phyloP scores from a whole-genome alignment of 352 stramenopile genomes.

The Phytophthora cactorum region DNA sequence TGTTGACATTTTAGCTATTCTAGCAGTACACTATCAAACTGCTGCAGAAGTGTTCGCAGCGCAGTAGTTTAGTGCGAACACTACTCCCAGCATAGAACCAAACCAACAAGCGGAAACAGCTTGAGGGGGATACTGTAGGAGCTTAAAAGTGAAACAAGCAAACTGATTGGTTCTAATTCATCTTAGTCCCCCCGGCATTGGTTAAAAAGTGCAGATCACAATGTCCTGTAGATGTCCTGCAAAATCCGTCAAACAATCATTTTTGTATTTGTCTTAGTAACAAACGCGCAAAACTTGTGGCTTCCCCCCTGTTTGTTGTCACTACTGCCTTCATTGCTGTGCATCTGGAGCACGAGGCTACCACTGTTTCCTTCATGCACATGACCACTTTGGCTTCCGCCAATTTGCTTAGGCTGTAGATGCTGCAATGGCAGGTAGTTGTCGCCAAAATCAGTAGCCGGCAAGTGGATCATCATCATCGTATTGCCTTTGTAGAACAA shows the following conservation, averaged over 20 bases:
- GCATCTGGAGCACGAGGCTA: conserved; percentile 37
- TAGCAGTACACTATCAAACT: too few species aligned
- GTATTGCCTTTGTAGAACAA: conserved; percentile 38
- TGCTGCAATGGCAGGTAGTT: conserved; percentile 46
- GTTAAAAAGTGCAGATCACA: too few species aligned
- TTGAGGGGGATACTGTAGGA: too few species aligned
- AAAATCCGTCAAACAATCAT: not conserved
- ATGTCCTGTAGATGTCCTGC: too few species aligned
- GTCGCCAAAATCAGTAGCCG: conserved; percentile 27
- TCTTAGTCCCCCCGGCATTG: too few species aligned
- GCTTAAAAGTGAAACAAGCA: too few species aligned
- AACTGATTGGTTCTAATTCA: too few species aligned
- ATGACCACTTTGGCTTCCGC: conserved; percentile 38
- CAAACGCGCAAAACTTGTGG: conserved; percentile 64
- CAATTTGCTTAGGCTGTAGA: conserved; percentile 38
- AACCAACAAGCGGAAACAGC: too few species aligned
- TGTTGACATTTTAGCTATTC: too few species aligned
- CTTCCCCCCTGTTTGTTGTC: conserved; percentile 23
- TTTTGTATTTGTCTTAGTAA: conserved; percentile 67
- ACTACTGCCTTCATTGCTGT: conserved; percentile 34
- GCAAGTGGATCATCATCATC: conserved; percentile 42
- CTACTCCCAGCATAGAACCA: too few species aligned
- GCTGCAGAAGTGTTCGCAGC: too few species aligned
- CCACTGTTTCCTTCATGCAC: conserved; percentile 30
- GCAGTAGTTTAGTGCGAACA: too few species aligned